Conservation (phyloP, 805 yeast species). For the Clavispora phyllophila region DNA sequence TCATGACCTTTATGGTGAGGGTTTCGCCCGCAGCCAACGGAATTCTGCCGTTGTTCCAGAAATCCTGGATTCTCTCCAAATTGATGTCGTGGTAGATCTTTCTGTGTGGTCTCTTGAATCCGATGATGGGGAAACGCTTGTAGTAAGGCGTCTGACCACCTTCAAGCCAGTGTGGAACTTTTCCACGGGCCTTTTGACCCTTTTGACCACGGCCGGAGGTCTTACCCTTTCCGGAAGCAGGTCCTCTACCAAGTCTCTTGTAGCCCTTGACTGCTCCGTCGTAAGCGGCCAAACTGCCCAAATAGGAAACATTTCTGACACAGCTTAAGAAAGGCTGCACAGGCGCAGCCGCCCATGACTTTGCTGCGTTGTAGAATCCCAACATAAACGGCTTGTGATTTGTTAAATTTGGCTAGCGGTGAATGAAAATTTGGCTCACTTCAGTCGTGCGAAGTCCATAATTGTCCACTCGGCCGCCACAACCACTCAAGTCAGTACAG, state of each 20-base stretch:
- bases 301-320: slow-evolving; percentile 39
- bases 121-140: slow-evolving; percentile 80
- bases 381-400: slow-evolving; percentile 1
- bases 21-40: slow-evolving; percentile 53
- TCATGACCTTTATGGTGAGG: slow-evolving; percentile 73
- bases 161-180: slow-evolving; percentile 90
- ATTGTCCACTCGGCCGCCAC: not conserved
- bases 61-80: slow-evolving; percentile 63
- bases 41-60: slow-evolving; percentile 64
- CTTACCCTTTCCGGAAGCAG: slow-evolving; percentile 87
- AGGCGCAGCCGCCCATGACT: slow-evolving; percentile 1
- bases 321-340: slow-evolving; percentile 2
- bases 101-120: slow-evolving; percentile 67
- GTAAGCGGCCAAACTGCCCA: slow-evolving; percentile 56
- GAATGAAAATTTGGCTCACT: not conserved
- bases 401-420: not conserved
- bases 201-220: slow-evolving; percentile 97
- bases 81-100: slow-evolving; percentile 54
- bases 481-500: too few species aligned
- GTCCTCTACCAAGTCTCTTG: slow-evolving; percentile 93
- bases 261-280: slow-evolving; percentile 54
- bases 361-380: slow-evolving; percentile 1
- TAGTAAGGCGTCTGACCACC: slow-evolving; percentile 98
- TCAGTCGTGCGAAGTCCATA: not conserved
- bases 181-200: slow-evolving; percentile 96